Conservation (phyloP, 2,329 filamentous ascomycete species). For the Xylaria sp. region DNA sequence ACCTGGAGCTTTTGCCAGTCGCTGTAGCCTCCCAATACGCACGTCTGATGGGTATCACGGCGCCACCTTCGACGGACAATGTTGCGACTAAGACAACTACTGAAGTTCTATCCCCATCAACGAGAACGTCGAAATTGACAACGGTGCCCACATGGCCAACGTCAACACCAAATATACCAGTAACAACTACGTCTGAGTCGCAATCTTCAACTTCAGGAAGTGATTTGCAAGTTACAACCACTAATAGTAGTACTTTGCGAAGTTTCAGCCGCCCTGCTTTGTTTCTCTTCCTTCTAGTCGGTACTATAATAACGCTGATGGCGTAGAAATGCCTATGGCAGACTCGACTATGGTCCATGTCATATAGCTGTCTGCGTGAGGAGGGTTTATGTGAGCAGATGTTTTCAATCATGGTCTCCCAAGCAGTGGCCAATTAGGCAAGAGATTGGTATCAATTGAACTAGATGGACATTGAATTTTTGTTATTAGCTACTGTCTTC, state of each 20-base stretch:
- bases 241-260: background rate
- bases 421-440: background rate
- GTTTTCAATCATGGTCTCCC: background rate
- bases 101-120: background rate
- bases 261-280: background rate
- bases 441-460: background rate
- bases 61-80: constrained; percentile 20
- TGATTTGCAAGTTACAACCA: background rate
- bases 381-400: background rate
- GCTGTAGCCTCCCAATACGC: constrained; percentile 42
- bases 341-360: background rate
- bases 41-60: constrained; percentile 44
- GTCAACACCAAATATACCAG: background rate
- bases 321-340: background rate
- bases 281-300: background rate
- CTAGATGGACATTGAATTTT: background rate
- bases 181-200: background rate
- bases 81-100: constrained; percentile 11
- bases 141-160: background rate
- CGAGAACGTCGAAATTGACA: background rate
- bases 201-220: background rate
- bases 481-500: background rate
- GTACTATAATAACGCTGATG: background rate
- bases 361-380: background rate
- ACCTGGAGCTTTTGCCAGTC: constrained; percentile 41